Conservation (phyloP, 495 filamentous ascomycete genomes). For the Trichocladium uniseriatum region DNA sequence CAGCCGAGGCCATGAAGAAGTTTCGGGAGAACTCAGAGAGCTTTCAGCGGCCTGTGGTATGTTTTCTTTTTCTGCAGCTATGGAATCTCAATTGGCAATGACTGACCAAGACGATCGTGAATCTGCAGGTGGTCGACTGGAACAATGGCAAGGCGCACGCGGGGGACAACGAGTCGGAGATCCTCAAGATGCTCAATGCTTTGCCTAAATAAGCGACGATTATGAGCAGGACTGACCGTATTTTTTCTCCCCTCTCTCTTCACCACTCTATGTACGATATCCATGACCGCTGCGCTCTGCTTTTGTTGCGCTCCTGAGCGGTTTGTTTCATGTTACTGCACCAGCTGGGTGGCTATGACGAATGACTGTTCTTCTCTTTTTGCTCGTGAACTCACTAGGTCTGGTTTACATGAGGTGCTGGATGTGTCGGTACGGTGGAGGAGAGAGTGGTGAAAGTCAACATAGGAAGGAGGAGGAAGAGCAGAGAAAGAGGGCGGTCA, state of each 20-base stretch:
- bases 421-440: too few relatives aligned
- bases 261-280: not conserved
- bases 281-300: too few relatives aligned
- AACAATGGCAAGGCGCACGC: constrained; percentile 71
- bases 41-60: constrained; percentile 65
- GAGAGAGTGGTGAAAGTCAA: too few relatives aligned
- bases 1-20: constrained; percentile 66
- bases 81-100: not conserved
- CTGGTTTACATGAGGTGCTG: too few relatives aligned
- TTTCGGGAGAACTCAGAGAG: constrained; percentile 49
- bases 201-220: constrained; percentile 44
- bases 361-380: too few relatives aligned
- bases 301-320: too few relatives aligned
- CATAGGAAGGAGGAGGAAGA: too few relatives aligned
- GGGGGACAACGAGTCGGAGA: constrained; percentile 73
- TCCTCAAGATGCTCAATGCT: constrained; percentile 61
- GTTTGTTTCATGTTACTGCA: too few relatives aligned
- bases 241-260: not conserved
- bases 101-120: not conserved
- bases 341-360: too few relatives aligned
- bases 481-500: too few relatives aligned
- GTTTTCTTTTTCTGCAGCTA: constrained; percentile 13
- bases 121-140: constrained; percentile 76
- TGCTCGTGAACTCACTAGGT: too few relatives aligned
- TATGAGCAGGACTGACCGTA: too few relatives aligned